A percentile compares a stretch with the other conserved stretches of the same genome.
phyloP scores from a whole-genome alignment of 2,329 filamentous ascomycete species.

The Emericellopsis cladophorae region DNA sequence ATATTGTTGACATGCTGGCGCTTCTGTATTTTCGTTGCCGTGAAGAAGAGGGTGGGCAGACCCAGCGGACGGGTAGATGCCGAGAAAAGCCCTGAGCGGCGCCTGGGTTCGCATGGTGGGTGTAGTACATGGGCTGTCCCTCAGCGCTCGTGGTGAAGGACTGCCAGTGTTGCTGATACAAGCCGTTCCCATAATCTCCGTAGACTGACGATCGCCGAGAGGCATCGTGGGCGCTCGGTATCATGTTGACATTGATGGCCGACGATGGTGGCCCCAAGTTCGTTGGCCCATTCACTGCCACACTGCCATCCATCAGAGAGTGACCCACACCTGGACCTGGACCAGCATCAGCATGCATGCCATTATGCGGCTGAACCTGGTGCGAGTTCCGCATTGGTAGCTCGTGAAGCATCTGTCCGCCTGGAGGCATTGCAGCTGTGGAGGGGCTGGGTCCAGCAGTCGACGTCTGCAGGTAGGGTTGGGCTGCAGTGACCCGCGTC shows the following conservation, averaged over 20 bases:
- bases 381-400: slow-evolving; percentile 28
- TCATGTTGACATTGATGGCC: slow-evolving; percentile 30
- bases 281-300: slow-evolving; percentile 19
- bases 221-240: slow-evolving; percentile 28
- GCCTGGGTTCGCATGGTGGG: slow-evolving; percentile 20
- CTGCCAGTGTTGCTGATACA: slow-evolving; percentile 31
- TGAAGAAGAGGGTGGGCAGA: no score
- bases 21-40: no score
- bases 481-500: slow-evolving; percentile 15
- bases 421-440: slow-evolving; percentile 8
- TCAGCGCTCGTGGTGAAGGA: slow-evolving; percentile 25
- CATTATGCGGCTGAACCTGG: slow-evolving; percentile 7
- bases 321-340: no score
- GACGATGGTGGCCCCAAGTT: slow-evolving; percentile 19
- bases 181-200: slow-evolving; percentile 28
- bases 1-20: no score
- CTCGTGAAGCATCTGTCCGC: slow-evolving; percentile 26
- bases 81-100: not conserved
- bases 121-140: slow-evolving; percentile 27
- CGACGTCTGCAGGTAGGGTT: slow-evolving; percentile 20
- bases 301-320: slow-evolving; percentile 14
- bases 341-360: no score
- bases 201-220: slow-evolving; percentile 32
- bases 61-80: slow-evolving; percentile 17
- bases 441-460: slow-evolving; percentile 22